These are phyloP conservation scores for Paragyromitra xinjiangensis DNA, from an alignment of 495 filamentous ascomycete genomes.

Conservation along the genomic window DNA sequence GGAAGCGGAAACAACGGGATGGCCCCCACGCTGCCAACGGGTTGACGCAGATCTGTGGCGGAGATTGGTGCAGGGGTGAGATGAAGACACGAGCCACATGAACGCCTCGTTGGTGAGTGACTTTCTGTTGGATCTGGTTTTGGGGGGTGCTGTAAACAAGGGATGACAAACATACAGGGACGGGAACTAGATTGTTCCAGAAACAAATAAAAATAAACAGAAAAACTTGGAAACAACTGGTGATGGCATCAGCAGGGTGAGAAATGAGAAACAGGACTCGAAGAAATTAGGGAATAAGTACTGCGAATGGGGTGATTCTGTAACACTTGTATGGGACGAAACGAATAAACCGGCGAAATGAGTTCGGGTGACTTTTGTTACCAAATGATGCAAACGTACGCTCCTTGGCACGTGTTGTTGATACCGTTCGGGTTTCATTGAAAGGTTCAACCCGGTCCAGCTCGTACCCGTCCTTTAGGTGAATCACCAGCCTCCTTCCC, in stretches of 20 bases:
- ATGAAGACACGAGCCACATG: not conserved
- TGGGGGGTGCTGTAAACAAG: not conserved
- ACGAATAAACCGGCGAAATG: not conserved
- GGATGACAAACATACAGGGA: conserved; percentile 9
- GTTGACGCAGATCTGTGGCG: conserved; percentile 14
- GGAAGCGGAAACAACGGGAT: not conserved
- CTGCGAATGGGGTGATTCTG: not conserved
- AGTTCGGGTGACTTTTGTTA: conserved; percentile 5
- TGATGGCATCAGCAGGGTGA: not conserved
- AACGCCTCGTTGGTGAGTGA: not conserved
- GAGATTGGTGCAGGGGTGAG: not conserved
- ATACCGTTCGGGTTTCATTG: conserved; percentile 4
- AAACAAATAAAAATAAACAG: not conserved
- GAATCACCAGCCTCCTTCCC: conserved; percentile 30
- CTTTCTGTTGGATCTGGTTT: not conserved
- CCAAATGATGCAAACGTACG: conserved; percentile 15
- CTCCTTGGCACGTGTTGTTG: conserved; percentile 2
- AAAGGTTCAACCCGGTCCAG: conserved; percentile 19
- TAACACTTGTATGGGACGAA: not conserved
- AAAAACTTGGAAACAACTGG: not conserved
- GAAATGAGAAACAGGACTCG: not conserved
- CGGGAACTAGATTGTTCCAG: not conserved
- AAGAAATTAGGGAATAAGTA: too few species aligned
- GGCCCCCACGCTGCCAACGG: conserved; percentile 12
- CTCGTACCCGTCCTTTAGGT: not conserved